A percentile compares a stretch with the other conserved stretches of the same genome.
phyloP scores from a whole-genome alignment of 2,329 filamentous ascomycete genomes.

The Cercospora sojina region DNA sequence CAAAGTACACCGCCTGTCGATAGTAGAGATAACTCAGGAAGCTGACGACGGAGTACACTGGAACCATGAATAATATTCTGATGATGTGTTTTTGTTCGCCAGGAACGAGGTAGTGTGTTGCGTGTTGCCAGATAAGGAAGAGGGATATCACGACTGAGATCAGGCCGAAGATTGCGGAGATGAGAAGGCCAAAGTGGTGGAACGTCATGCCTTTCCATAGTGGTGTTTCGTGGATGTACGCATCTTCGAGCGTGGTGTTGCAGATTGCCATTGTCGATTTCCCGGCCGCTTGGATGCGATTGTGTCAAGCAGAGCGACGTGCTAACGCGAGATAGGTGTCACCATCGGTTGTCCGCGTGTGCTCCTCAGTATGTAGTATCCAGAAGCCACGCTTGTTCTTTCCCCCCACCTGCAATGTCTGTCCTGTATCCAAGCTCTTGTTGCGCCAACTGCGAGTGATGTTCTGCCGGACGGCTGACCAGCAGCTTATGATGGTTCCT shows the following conservation, averaged over 20 bases:
- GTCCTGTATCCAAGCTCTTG: neutral
- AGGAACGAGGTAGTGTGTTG: slow-evolving; percentile 60
- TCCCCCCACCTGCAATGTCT: neutral
- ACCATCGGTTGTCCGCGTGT: neutral
- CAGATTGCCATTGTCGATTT: slow-evolving; percentile 38
- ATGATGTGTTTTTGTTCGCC: slow-evolving; percentile 70
- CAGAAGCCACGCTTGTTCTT: neutral
- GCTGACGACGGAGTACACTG: slow-evolving; percentile 72
- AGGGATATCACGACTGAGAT: slow-evolving; percentile 54
- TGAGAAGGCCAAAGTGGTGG: slow-evolving; percentile 56
- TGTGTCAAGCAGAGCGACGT: neutral
- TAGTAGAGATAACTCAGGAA: slow-evolving; percentile 74
- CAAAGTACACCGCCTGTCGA: slow-evolving; percentile 74
- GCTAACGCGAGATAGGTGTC: neutral
- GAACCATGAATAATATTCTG: slow-evolving; percentile 84
- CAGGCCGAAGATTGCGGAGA: slow-evolving; percentile 54
- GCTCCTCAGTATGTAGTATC: neutral
- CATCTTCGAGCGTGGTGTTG: slow-evolving; percentile 52
- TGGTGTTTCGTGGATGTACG: slow-evolving; percentile 45
- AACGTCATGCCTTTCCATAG: slow-evolving; percentile 57
- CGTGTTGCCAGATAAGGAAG: slow-evolving; percentile 57
- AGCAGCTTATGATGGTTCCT: neutral
- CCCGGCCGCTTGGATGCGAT: neutral
- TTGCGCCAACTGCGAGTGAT: neutral
- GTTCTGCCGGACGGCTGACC: neutral